Evolutionary conservation across 192 early-diverging fungal genomes (phyloP).

Genomic region (Entomortierella parvispora): DNA sequence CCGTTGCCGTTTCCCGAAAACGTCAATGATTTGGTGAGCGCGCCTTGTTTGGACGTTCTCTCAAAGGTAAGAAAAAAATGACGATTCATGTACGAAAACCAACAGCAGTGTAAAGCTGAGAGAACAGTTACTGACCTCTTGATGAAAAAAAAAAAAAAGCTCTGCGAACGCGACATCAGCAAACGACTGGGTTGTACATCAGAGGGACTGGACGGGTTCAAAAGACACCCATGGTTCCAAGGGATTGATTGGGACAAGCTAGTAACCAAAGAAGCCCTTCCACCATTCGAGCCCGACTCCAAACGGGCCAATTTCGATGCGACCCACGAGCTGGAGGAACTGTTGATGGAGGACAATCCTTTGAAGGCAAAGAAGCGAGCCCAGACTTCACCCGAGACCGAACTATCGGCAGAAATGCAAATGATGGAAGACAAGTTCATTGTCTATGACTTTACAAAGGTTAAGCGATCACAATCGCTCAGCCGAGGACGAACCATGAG

Average conservation of each 20-base stretch:
- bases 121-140: no score
- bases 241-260: slow-evolving; percentile 81
- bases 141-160: no score
- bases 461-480: slow-evolving; percentile 36
- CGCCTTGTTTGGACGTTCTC: slow-evolving; percentile 63
- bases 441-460: slow-evolving; percentile 79
- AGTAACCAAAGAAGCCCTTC: slow-evolving; percentile 72
- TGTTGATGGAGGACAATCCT: slow-evolving; percentile 96
- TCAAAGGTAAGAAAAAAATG: slow-evolving; percentile 54
- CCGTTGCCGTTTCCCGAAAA: slow-evolving; percentile 75
- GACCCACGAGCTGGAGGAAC: slow-evolving; percentile 95
- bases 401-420: slow-evolving; percentile 69
- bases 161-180: slow-evolving; percentile 78
- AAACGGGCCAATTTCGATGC: slow-evolving; percentile 96
- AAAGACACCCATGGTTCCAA: slow-evolving; percentile 83
- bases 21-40: slow-evolving; percentile 51
- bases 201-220: slow-evolving; percentile 75
- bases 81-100: not conserved
- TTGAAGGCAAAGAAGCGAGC: slow-evolving; percentile 79
- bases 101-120: no score
- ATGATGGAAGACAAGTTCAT: slow-evolving; percentile 85
- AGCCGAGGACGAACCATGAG: slow-evolving; percentile 31
- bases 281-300: slow-evolving; percentile 87
- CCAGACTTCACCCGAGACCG: slow-evolving; percentile 53
- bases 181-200: slow-evolving; percentile 83